Conservation (phyloP, 305 asterid species). For the Fraxinus albicans region DNA sequence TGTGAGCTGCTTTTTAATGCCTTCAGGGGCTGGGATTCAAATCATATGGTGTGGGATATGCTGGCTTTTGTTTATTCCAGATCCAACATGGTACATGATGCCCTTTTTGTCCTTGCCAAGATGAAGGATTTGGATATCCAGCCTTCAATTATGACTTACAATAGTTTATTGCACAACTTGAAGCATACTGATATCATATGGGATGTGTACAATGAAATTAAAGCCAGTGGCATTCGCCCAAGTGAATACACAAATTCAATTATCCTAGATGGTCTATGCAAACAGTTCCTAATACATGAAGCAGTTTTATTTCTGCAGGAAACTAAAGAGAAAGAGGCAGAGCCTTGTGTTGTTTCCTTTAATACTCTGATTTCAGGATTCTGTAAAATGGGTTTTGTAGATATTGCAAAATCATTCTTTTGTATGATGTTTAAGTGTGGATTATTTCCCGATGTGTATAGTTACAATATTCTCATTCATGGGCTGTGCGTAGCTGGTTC, state of each 20-base stretch:
- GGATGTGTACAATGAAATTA: constrained; percentile 54
- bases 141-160: constrained; percentile 61
- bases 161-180: constrained; percentile 61
- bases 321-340: constrained; percentile 37
- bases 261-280: constrained; percentile 65
- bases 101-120: constrained; percentile 56
- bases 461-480: constrained; percentile 72
- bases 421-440: constrained; percentile 74
- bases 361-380: constrained; percentile 71
- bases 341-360: constrained; percentile 52
- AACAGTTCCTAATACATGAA: constrained; percentile 60
- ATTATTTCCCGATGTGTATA: constrained; percentile 58
- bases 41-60: constrained; percentile 66
- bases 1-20: constrained; percentile 57
- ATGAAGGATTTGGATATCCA: constrained; percentile 63
- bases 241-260: constrained; percentile 58
- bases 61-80: constrained; percentile 64
- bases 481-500: constrained; percentile 69
- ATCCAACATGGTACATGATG: constrained; percentile 63
- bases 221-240: constrained; percentile 45
- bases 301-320: constrained; percentile 53
- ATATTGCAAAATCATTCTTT: constrained; percentile 64
- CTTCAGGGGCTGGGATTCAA: constrained; percentile 51
- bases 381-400: constrained; percentile 62
- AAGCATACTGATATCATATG: constrained; percentile 50